Conservation (phyloP, 345 rosid genomes). For the Eucalyptus sp. region DNA sequence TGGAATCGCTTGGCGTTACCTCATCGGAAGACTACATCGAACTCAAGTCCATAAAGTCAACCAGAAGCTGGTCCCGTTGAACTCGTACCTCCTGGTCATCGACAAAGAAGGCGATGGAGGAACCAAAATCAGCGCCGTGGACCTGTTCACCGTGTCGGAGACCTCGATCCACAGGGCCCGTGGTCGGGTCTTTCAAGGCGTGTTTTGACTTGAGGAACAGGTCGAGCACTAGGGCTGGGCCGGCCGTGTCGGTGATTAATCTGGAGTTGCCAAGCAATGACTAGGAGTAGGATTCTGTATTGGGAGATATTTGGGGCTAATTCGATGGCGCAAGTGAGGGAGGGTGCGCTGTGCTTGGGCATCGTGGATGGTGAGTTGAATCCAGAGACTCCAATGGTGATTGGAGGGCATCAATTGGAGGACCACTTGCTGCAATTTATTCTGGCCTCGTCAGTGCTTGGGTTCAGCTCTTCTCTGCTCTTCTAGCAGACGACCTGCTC, state of each 20-base stretch:
- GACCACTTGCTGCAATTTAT: slow-evolving; percentile 16
- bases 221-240: background rate
- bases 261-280: slow-evolving; percentile 10
- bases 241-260: slow-evolving; percentile 12
- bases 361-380: slow-evolving; percentile 15
- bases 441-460: slow-evolving; percentile 15
- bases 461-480: slow-evolving; percentile 14
- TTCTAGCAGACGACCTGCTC: slow-evolving; percentile 30
- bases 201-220: background rate
- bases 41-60: slow-evolving; percentile 21
- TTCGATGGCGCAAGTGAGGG: slow-evolving; percentile 22
- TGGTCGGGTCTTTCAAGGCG: slow-evolving; percentile 15
- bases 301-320: slow-evolving; percentile 24
- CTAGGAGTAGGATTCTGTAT: background rate
- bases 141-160: slow-evolving; percentile 45
- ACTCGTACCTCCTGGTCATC: slow-evolving; percentile 10
- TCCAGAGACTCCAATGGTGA: slow-evolving; percentile 7
- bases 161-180: slow-evolving; percentile 37
- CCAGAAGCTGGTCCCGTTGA: slow-evolving; percentile 13
- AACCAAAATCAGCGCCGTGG: slow-evolving; percentile 57
- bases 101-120: slow-evolving; percentile 30
- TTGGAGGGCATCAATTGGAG: slow-evolving; percentile 23
- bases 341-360: slow-evolving; percentile 14
- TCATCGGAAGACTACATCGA: slow-evolving; percentile 20
- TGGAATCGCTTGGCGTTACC: background rate